A percentile compares a stretch with the other conserved stretches of the same genome.
Evolutionary conservation across 169 alveolate species (phyloP).

Genomic region (Fabrea salina): DNA sequence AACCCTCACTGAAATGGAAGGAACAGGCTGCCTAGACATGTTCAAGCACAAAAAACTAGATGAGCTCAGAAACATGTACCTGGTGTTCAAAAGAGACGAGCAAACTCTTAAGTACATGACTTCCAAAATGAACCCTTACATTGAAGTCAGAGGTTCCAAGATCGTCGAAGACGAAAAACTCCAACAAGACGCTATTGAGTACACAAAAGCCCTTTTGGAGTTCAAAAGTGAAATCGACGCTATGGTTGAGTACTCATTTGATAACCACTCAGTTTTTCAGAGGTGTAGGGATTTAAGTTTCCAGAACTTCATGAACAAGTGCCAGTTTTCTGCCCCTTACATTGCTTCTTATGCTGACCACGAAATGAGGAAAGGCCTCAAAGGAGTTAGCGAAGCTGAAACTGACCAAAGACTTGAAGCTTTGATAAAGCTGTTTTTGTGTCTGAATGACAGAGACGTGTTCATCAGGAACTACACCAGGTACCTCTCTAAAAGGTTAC

Average conservation of each 20-base stretch:
- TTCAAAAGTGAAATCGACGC: constrained; percentile 70
- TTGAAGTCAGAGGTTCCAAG: constrained; percentile 55
- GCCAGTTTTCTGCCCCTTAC: constrained; percentile 49
- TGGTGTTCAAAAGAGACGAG: constrained; percentile 50
- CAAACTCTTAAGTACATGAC: constrained; percentile 45
- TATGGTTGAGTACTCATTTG: constrained; percentile 52
- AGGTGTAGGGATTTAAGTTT: constrained; percentile 52
- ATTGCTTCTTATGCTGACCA: constrained; percentile 56
- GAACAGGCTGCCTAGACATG: constrained; percentile 64
- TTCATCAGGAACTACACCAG: constrained; percentile 53
- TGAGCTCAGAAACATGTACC: constrained; percentile 53
- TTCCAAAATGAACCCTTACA: constrained; percentile 55
- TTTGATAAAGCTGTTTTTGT: constrained; percentile 48
- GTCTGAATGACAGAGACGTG: constrained; percentile 54
- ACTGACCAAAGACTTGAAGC: constrained; percentile 48
- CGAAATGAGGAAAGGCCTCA: constrained; percentile 49
- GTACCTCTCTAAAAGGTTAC: constrained; percentile 38
- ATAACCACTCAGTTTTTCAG: constrained; percentile 50
- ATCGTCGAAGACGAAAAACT: constrained; percentile 53
- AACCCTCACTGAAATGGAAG: constrained; percentile 43
- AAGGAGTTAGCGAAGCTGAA: constrained; percentile 47
- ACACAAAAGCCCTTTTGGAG: constrained; percentile 51
- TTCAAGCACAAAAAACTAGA: constrained; percentile 55
- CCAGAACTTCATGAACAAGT: constrained; percentile 57
- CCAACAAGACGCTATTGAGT: constrained; percentile 60